Evolutionary conservation across 768 basidiomycete genomes (phyloP).

Genomic region (Dentipellis fragilis): DNA sequence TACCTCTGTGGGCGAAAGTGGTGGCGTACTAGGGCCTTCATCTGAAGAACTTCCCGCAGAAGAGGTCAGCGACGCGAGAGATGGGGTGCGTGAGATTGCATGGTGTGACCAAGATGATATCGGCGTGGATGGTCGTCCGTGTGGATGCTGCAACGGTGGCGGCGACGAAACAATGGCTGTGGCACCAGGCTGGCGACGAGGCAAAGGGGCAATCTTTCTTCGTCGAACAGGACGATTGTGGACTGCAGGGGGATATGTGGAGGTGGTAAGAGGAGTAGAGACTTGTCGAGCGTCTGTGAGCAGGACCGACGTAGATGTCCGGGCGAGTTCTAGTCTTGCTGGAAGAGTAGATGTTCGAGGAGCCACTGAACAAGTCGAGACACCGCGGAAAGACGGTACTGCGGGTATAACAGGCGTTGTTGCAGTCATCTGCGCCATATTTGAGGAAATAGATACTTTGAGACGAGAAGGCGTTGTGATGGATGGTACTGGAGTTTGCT

Average conservation of each 20-base stretch:
- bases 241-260: neutral
- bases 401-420: too few species aligned
- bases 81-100: neutral
- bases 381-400: too few species aligned
- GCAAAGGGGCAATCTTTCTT: neutral
- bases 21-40: neutral
- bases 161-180: neutral
- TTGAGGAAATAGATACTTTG: too few species aligned
- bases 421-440: too few species aligned
- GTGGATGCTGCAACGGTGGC: too few species aligned
- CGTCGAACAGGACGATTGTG: neutral
- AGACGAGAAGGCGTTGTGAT: too few species aligned
- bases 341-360: too few species aligned
- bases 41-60: neutral
- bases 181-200: neutral
- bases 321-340: too few species aligned
- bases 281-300: neutral
- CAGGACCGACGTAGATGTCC: too few species aligned
- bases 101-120: neutral
- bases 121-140: too few species aligned
- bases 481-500: too few species aligned
- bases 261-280: neutral
- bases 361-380: too few species aligned
- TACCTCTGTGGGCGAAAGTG: neutral
- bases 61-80: neutral